Conservation (phyloP, 371 early-diverging fungal species). For the Rhizopus microsporus region DNA sequence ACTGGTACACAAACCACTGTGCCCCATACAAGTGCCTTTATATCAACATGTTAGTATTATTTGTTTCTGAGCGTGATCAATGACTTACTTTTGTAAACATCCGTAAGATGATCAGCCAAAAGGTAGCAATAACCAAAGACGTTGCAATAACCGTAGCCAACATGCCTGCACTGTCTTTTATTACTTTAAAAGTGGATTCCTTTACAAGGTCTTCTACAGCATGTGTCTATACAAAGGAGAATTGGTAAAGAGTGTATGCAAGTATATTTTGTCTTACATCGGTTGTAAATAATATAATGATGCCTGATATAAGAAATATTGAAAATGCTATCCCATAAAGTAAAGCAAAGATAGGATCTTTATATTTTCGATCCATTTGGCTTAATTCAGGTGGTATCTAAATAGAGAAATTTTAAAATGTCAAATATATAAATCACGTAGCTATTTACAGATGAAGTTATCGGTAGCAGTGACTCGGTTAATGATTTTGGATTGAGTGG, state of each 20-base stretch:
- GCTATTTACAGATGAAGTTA: constrained; percentile 36
- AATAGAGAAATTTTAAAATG: not conserved
- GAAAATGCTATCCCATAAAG: constrained; percentile 43
- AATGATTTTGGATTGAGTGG: constrained; percentile 21
- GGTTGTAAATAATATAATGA: constrained; percentile 54
- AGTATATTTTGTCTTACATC: constrained; percentile 42
- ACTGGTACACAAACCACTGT: constrained; percentile 61
- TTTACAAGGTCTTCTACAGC: constrained; percentile 41
- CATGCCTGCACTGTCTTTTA: constrained; percentile 59
- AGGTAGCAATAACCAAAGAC: constrained; percentile 50
- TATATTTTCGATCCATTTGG: constrained; percentile 45
- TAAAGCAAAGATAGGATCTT: constrained; percentile 58
- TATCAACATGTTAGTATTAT: not conserved
- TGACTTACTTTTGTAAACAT: constrained; percentile 53
- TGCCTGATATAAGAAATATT: constrained; percentile 46
- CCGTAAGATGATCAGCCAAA: constrained; percentile 57
- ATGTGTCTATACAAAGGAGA: constrained; percentile 25
- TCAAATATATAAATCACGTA: not conserved
- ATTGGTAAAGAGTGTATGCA: not conserved
- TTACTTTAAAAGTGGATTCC: constrained; percentile 53
- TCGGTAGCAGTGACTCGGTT: constrained; percentile 47
- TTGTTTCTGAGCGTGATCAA: not conserved
- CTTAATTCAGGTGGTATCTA: constrained; percentile 46
- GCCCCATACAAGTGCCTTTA: constrained; percentile 64
- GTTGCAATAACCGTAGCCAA: constrained; percentile 47